Conservation (phyloP, 352 stramenopile genomes). For the Vaucheria bursata region DNA sequence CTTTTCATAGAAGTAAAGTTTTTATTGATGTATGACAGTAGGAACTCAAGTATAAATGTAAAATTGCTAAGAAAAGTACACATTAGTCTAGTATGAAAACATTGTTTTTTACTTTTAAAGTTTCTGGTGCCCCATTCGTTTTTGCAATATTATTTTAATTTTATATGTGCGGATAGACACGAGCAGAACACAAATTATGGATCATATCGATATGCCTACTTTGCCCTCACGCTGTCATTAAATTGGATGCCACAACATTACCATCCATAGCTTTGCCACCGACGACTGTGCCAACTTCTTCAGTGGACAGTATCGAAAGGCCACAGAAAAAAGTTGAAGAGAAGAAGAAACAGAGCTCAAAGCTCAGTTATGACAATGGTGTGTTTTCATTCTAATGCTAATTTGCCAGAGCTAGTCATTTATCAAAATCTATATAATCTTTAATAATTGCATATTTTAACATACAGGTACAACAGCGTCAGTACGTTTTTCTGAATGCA, state of each 20-base stretch:
- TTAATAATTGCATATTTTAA: no score
- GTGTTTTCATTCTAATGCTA: no score
- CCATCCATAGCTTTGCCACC: background rate
- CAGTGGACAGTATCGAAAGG: background rate
- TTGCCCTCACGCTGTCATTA: conserved; percentile 34
- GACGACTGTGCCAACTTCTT: background rate
- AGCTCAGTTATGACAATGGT: no score
- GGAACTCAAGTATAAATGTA: background rate
- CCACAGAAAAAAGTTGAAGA: no score
- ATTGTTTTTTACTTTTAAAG: background rate
- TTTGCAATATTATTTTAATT: background rate
- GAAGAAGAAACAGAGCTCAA: no score
- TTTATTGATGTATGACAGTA: background rate
- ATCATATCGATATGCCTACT: conserved; percentile 35
- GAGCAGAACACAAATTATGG: conserved; percentile 46
- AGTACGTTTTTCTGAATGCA: no score
- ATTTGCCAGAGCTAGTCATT: no score
- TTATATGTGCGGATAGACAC: conserved; percentile 28
- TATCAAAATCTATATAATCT: no score
- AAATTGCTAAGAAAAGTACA: background rate
- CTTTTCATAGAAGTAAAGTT: no score
- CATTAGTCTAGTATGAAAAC: background rate
- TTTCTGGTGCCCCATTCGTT: background rate
- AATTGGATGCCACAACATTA: conserved; percentile 9
- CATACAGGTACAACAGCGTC: no score